A percentile compares a stretch with the other conserved stretches of the same genome.
Conservation (phyloP, 176 grass and related monocot species). For the Triticum turgidum region DNA sequence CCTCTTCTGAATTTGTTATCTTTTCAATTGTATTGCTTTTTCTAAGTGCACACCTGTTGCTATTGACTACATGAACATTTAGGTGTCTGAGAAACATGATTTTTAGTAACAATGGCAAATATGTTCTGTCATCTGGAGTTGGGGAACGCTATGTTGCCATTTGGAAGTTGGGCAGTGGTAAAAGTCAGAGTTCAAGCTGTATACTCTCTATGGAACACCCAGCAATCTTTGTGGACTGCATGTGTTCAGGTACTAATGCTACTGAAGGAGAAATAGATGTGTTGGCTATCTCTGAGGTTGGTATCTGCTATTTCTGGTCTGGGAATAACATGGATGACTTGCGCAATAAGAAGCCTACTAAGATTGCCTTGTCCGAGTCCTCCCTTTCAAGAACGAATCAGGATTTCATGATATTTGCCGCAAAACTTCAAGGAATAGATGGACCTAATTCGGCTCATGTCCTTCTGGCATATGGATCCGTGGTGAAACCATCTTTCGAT, state of each 20-base stretch:
- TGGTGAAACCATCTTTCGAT: conserved; percentile 88
- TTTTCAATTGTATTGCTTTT: background rate
- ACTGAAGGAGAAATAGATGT: conserved; percentile 46
- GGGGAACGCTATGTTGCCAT: conserved; percentile 87
- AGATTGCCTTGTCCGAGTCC: conserved; percentile 50
- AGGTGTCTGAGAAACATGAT: conserved; percentile 81
- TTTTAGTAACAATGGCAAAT: conserved; percentile 67
- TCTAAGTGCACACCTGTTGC: conserved; percentile 15
- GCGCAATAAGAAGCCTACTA: conserved; percentile 72
- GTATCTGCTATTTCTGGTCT: conserved; percentile 87
- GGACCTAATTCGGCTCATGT: conserved; percentile 67
- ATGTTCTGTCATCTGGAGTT: conserved; percentile 87
- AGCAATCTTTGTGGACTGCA: conserved; percentile 77
- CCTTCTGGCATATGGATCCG: conserved; percentile 75
- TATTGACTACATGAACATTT: conserved; percentile 22
- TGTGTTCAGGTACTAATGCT: conserved; percentile 28
- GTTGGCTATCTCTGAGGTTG: conserved; percentile 84
- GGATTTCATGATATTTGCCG: conserved; percentile 61
- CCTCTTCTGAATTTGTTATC: background rate
- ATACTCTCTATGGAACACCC: conserved; percentile 90
- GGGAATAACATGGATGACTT: conserved; percentile 58
- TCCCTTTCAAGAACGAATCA: conserved; percentile 46
- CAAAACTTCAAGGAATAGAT: conserved; percentile 65
- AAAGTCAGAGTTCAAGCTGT: conserved; percentile 61
- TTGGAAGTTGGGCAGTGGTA: conserved; percentile 65